Evolutionary conservation across 2,329 filamentous ascomycete species (phyloP).

Genomic region (Aspergillus carbonarius): DNA sequence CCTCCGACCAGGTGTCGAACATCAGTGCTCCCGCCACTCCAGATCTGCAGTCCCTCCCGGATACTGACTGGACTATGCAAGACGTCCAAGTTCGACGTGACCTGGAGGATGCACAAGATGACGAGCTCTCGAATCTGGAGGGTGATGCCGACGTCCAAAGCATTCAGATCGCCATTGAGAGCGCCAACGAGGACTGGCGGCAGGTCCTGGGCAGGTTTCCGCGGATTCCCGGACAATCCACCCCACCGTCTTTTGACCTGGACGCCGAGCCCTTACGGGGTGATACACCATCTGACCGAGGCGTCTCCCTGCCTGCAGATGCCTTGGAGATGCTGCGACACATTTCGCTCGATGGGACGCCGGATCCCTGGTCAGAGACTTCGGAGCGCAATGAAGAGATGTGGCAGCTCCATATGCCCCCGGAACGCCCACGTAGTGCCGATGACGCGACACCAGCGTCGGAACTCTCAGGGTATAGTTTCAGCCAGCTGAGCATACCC

Average conservation of each 20-base stretch:
- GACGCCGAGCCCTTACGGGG: conserved; percentile 22
- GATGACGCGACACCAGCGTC: conserved; percentile 52
- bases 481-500: conserved; percentile 82
- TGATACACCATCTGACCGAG: conserved; percentile 45
- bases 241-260: conserved; percentile 18
- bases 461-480: conserved; percentile 63
- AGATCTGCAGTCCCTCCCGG: conserved; percentile 59
- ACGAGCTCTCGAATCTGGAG: conserved; percentile 24
- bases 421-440: conserved; percentile 48
- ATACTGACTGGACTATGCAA: conserved; percentile 60
- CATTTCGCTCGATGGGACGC: conserved; percentile 57
- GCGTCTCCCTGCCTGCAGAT: conserved; percentile 72
- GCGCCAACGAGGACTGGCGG: conserved; percentile 60
- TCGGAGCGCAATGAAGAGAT: conserved; percentile 60
- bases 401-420: conserved; percentile 57
- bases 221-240: conserved; percentile 31
- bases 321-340: conserved; percentile 79
- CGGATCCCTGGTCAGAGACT: conserved; percentile 40
- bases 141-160: conserved; percentile 28
- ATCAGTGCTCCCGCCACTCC: conserved; percentile 85
- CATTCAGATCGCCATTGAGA: conserved; percentile 41
- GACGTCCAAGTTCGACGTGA: conserved; percentile 37
- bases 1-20: conserved; percentile 80
- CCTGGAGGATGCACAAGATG: conserved; percentile 29
- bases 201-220: conserved; percentile 44